Evolutionary conservation across 129 eudicot genomes (phyloP), one percentile per base, ranked within the genome.

Genomic region (Flaveria robusta): DNA sequence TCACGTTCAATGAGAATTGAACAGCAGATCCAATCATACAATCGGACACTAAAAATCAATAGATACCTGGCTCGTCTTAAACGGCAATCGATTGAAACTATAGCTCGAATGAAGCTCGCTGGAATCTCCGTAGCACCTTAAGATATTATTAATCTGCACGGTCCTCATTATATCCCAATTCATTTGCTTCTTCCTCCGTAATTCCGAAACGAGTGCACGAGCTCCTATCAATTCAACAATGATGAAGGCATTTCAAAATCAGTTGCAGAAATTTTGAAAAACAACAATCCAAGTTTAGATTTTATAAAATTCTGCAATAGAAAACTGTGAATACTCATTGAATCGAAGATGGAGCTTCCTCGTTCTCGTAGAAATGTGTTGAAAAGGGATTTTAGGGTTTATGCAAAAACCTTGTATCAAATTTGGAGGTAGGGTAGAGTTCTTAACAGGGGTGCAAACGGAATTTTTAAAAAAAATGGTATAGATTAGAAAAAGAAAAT

Each of bases 161-260:
- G 23, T 6, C 16, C 49, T 75, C 16, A 31, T 34, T 45, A 14
- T 43, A 46, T 15, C 62, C 39, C 26, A 43, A 58, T 56, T 69
- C n/a, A 60, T 1, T 69, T 18, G 81, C 62, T 68, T 77, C 76
- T 58, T 69, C 58, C 59, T 69, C 76, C 81, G 69, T 69, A 77
- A 43, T 14, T 68, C 24, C 63, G 70, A 77, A 77, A 56, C 70
- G 70, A 77, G 9, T 43, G 81, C 76, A 69, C 70, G 27, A 56
- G 81, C 76, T 77, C 81, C 81, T 77, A 58, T 16, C 67, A 54
- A 13, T 77, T 68, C 37, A 55, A 68, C n/a, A 43, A 56, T 68
- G 46, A 69, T 19, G 13, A 49, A 16, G 20, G 50, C 76, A 45
- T 55, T 77, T 77, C 42, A 68, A 14, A 56, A 77, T 69, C 34